phyloP scores from a whole-genome alignment of 805 yeast genomes.

The Candida andamanensis region DNA sequence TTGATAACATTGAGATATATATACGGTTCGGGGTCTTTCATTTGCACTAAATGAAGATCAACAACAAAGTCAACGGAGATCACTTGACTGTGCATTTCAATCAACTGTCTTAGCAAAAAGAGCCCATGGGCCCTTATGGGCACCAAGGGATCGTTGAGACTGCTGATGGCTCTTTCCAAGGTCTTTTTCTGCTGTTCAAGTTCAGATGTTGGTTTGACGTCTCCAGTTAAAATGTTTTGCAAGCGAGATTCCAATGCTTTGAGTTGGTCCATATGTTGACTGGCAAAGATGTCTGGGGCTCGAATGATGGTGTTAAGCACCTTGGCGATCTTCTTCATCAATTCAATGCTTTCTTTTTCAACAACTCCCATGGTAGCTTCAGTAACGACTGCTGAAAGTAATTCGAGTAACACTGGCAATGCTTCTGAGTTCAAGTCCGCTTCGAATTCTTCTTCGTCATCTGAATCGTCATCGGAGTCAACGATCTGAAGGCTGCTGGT shows the following conservation, averaged over 20 bases:
- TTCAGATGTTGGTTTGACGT: conserved; percentile 14
- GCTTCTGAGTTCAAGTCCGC: conserved; percentile 13
- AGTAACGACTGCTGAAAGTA: conserved; percentile 32
- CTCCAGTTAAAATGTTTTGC: conserved; percentile 22
- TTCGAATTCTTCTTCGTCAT: conserved; percentile 24
- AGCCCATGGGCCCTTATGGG: conserved; percentile 89
- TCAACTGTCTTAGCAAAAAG: conserved; percentile 52
- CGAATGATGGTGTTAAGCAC: conserved; percentile 21
- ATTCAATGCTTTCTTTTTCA: conserved; percentile 21
- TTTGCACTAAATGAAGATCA: conserved; percentile 55
- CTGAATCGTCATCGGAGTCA: conserved; percentile 19
- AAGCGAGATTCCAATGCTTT: conserved; percentile 28
- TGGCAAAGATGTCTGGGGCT: conserved; percentile 6
- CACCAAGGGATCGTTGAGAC: conserved; percentile 69
- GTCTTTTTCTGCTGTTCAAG: conserved; percentile 32
- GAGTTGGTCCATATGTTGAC: conserved; percentile 12
- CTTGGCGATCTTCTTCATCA: conserved; percentile 16
- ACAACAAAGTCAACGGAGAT: conserved; percentile 51
- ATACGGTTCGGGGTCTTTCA: conserved; percentile 80
- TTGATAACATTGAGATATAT: conserved; percentile 81
- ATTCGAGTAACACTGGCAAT: conserved; percentile 27
- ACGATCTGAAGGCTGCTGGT: conserved; percentile 25
- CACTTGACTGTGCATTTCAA: conserved; percentile 45
- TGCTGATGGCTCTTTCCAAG: conserved; percentile 56
- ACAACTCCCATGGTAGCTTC: conserved; percentile 21